Evolutionary conservation across 768 basidiomycete species (phyloP), one percentile per base, ranked within the genome.

Genomic region (Pisolithus sp.): DNA sequence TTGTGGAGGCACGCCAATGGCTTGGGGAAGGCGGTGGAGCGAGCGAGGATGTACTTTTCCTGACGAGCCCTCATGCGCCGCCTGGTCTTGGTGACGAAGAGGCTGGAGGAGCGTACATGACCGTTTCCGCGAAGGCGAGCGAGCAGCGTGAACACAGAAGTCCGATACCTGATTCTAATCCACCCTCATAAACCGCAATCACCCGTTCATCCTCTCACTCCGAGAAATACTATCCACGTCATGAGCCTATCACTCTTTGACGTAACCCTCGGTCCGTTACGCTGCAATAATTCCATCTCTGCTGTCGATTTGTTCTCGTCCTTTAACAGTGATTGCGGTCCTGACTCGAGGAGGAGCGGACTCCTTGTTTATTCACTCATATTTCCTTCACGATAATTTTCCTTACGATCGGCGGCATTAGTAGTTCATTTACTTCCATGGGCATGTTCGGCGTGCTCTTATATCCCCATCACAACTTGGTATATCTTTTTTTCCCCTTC

Each of bases 91-190:
- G 76, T 13, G 66, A 43, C 23, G 87, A 90, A 59, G 89, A 90
- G 68, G 74, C 79, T 40, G 90, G 90, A 53, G 85, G 90, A 46
- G 86, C 90, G 15, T 92, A 93, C 63, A 82, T 92, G 60, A 93
- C 91, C 15, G 75, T 93, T 48, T 92, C 90, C 39, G 85, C 87
- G 58, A 81, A 82, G 61, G 90, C 81, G 26, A 83, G 81, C 62
- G 86, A 90, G 66, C 77, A 78, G 56, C 69, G 74, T 34, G 65
- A 76, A 63, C 59, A 58, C 54, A 60, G 64, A 59, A 59, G 54
- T 34, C 65, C 62, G 20, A 54, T 56, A 50, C 54, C 58, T 51
- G 51, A 56, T 52, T 46, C 68, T 54, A 58, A 67, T 59, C 58
- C 34, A 51, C 57, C 54, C 50, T 59, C 67, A 67, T 68, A 63